These are phyloP conservation scores for Skeletonema menzelii DNA, from an alignment of 108 stramenopile species.

Conservation along the genomic window DNA sequence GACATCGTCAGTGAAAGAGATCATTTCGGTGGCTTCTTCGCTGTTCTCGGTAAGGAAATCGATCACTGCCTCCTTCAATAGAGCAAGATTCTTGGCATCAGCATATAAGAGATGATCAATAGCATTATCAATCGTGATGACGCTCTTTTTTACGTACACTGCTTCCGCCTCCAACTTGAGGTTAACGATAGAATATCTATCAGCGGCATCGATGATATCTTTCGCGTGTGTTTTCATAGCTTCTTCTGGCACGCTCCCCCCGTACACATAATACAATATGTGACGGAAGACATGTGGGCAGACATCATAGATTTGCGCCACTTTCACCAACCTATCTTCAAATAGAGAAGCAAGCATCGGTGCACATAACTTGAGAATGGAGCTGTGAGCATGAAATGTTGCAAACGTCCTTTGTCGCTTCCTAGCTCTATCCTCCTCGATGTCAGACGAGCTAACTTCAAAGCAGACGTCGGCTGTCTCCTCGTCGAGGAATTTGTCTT, in stretches of 20 bases:
- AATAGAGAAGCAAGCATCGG: background rate
- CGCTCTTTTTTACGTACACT: background rate
- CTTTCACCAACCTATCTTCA: background rate
- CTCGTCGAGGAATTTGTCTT: background rate
- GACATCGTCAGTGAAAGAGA: background rate
- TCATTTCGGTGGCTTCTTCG: background rate
- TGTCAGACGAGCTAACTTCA: background rate
- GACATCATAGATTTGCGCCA: background rate
- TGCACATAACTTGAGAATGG: background rate
- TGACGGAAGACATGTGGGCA: background rate
- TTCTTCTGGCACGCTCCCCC: background rate
- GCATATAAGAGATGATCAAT: background rate
- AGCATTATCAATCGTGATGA: background rate
- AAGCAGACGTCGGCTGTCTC: background rate
- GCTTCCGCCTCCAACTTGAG: too few species aligned
- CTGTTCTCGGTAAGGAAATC: slow-evolving; percentile 9
- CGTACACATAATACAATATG: background rate
- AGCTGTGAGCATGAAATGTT: background rate
- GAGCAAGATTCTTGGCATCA: background rate
- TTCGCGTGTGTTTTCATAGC: too few species aligned
- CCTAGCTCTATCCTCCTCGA: background rate
- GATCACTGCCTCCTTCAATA: slow-evolving; percentile 3
- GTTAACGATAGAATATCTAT: background rate
- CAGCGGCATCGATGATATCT: slow-evolving; percentile 2
- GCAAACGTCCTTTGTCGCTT: background rate